These are phyloP conservation scores for Aspergillus wentii DNA, from an alignment of 495 filamentous ascomycete species.

Conservation along the genomic window DNA sequence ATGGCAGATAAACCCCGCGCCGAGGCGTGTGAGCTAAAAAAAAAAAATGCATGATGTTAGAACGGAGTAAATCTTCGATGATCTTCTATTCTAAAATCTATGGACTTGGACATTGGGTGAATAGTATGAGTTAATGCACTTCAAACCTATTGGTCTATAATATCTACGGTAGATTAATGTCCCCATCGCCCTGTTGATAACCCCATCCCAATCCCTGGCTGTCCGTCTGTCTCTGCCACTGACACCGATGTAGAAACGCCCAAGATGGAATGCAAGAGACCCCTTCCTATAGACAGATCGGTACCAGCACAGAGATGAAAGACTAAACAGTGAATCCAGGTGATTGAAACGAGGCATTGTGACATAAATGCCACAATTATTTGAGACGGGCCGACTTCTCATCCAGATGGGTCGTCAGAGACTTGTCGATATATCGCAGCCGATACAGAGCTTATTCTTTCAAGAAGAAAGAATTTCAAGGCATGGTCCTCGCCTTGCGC, in stretches of 20 bases:
- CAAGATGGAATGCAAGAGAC: background rate
- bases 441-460: conserved; percentile 55
- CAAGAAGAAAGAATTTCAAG: conserved; percentile 43
- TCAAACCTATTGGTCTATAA: too few species aligned
- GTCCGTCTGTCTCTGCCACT: conserved; percentile 6
- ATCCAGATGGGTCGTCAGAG: background rate
- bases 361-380: too few species aligned
- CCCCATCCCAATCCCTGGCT: conserved; percentile 2
- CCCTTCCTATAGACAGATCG: conserved; percentile 17
- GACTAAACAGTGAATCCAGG: conserved; percentile 4
- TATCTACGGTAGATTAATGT: background rate
- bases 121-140: too few species aligned
- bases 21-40: too few species aligned
- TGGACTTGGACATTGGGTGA: too few species aligned
- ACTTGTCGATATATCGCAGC: conserved; percentile 48
- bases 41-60: too few species aligned
- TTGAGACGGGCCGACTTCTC: too few species aligned
- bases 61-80: too few species aligned
- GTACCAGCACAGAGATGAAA: conserved; percentile 7
- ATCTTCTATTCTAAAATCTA: too few species aligned
- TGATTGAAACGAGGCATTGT: background rate
- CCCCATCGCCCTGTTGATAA: background rate
- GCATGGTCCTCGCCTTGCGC: conserved; percentile 52
- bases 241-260: conserved; percentile 20
- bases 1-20: too few species aligned